These are phyloP conservation scores for Symbiotaphrina buchneri DNA, from an alignment of 495 filamentous ascomycete genomes.

Conservation along the genomic window DNA sequence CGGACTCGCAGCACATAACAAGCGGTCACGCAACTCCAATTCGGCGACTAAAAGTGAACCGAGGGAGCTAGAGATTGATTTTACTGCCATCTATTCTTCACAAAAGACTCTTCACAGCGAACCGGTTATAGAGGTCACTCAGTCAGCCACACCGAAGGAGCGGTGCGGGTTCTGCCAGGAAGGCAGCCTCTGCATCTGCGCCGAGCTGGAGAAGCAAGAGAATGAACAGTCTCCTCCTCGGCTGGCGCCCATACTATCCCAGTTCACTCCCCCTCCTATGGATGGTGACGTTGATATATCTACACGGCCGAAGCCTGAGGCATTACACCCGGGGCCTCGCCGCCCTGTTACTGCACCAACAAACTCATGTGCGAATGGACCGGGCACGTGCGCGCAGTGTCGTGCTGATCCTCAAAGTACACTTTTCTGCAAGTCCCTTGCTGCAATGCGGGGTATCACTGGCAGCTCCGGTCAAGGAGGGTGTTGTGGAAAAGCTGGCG, in stretches of 20 bases:
- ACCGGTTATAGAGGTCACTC: no score
- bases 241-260: conserved; percentile 26
- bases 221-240: conserved; percentile 8
- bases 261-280: conserved; percentile 46
- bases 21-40: conserved; percentile 13
- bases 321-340: neutral
- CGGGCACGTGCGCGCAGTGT: conserved; percentile 65
- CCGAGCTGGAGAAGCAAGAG: conserved; percentile 35
- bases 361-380: conserved; percentile 40
- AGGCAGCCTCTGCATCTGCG: conserved; percentile 67
- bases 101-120: no score
- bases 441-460: conserved; percentile 22
- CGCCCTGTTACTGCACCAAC: conserved; percentile 2
- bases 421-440: conserved; percentile 69
- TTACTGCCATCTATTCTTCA: conserved; percentile 42
- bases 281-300: conserved; percentile 31
- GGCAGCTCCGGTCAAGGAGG: conserved; percentile 27
- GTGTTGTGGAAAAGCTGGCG: conserved; percentile 23
- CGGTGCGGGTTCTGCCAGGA: conserved; percentile 78
- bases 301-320: neutral
- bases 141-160: no score
- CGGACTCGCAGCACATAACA: conserved; percentile 12
- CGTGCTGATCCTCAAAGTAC: conserved; percentile 54
- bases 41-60: conserved; percentile 23
- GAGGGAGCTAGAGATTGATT: conserved; percentile 47